Evolutionary conservation across 164 flowering plant species (phyloP), one percentile per base, ranked within the genome.

Genomic region (Aristolochia californica): DNA sequence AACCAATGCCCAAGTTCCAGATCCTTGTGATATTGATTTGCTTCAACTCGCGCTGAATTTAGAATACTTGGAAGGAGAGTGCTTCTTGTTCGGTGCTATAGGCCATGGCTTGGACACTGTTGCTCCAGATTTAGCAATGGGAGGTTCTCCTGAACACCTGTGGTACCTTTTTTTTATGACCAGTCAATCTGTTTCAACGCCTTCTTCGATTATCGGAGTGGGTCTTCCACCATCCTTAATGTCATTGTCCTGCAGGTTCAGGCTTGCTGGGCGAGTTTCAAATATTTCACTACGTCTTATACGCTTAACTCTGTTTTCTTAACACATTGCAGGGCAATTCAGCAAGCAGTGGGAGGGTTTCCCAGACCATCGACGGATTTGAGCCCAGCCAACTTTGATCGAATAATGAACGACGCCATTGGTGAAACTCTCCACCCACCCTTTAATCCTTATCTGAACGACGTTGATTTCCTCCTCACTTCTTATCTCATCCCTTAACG

Each of bases 341-440:
- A 66, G 21, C 12, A 25, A 0, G 68, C 66, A 8, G 78, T 78
- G 4, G 76, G 77, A n/a, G 78, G 74, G 20, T 54, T 81, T 17
- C 79, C 78, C 27, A 71, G 95, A 64, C 91, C 91, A 5, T 53
- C 58, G 62, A 13, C 80, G 71, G 63, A 87, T 55, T 57, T 87
- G 9, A 79, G 85, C 30, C n/a, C 64, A 0, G 11, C 40, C 5
- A 61, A 56, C 22, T 84, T 84, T 40, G 82, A 80, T 7, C 62
- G n/a, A 1, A 0, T 75, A 1, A 14, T 84, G 0, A 58, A 82
- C 15, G 13, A 62, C 14, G 87, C 88, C 13, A 45, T 84, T 25
- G 85, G 80, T 1, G 18, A 51, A 26, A 15, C n/a, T 17, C 61
- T 84, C 8, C 8, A 22, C 0, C 95, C 95, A 3, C 86, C 83